These are phyloP conservation scores for Chlamydomonas sp. DNA, from an alignment of 139 green algal genomes.

Conservation along the genomic window DNA sequence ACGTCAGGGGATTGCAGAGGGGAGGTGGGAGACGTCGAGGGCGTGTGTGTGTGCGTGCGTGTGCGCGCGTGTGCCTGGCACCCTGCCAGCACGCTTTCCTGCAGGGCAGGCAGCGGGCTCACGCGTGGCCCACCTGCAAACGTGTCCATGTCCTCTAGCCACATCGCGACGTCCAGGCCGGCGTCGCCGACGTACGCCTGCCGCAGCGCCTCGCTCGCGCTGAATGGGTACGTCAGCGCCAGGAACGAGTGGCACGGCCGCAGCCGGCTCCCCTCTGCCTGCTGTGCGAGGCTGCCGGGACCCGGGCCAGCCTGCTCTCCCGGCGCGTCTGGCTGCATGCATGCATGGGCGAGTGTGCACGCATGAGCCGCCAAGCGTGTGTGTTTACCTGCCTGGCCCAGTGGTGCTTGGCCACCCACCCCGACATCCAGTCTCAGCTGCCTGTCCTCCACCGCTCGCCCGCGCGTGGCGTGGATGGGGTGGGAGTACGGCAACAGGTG, in stretches of 20 bases:
- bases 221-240: slow-evolving; percentile 19
- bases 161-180: slow-evolving; percentile 7
- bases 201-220: slow-evolving; percentile 9
- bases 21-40: too few species aligned
- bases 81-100: too few species aligned
- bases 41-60: too few species aligned
- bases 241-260: slow-evolving; percentile 14
- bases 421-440: slow-evolving; percentile 9
- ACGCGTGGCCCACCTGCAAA: slow-evolving; percentile 19
- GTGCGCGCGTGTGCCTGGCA: too few species aligned
- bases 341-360: too few species aligned
- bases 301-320: too few species aligned
- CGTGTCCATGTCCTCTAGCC: slow-evolving; percentile 27
- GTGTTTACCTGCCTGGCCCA: too few species aligned
- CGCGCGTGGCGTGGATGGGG: slow-evolving; percentile 16
- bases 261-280: neutral
- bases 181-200: slow-evolving; percentile 7
- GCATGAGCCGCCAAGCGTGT: too few species aligned
- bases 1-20: too few species aligned
- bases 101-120: too few species aligned
- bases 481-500: slow-evolving; percentile 17
- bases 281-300: too few species aligned
- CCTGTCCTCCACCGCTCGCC: slow-evolving; percentile 10
- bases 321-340: too few species aligned
- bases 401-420: neutral